phyloP scores from a whole-genome alignment of 371 early-diverging fungal species.

The Coemansia sp. region DNA sequence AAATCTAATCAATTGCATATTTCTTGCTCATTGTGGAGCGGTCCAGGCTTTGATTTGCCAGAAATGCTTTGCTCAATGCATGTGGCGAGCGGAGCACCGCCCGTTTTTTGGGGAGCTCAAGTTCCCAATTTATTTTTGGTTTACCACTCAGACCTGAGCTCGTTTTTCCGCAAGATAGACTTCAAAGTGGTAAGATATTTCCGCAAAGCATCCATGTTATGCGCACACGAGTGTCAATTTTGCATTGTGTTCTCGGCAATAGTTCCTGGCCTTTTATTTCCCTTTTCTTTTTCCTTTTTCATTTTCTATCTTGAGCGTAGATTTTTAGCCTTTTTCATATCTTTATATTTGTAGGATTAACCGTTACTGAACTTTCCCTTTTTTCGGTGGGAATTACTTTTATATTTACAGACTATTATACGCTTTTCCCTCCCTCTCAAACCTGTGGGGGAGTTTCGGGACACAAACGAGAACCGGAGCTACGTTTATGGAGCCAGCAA shows the following conservation, averaged over 20 bases:
- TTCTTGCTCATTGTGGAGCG: too few relatives aligned
- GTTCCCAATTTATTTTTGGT: too few relatives aligned
- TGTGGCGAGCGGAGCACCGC: too few relatives aligned
- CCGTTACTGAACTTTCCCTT: not conserved
- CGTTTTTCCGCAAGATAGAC: not conserved
- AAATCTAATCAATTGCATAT: too few relatives aligned
- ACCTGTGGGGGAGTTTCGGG: too few relatives aligned
- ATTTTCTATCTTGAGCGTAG: not conserved
- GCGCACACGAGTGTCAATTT: not conserved
- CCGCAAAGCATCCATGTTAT: not conserved
- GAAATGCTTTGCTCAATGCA: too few relatives aligned
- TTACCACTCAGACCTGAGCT: not conserved
- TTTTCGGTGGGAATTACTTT: not conserved
- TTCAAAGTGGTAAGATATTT: not conserved
- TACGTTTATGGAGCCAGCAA: not conserved
- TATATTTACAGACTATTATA: not conserved
- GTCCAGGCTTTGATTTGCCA: too few relatives aligned
- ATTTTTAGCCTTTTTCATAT: not conserved
- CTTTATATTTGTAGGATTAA: not conserved
- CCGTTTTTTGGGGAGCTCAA: too few relatives aligned
- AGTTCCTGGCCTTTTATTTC: slow-evolving; percentile 3
- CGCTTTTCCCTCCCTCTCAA: too few relatives aligned
- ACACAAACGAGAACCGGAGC: too few relatives aligned
- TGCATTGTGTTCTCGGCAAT: slow-evolving; percentile 8
- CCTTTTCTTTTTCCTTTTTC: not conserved